phyloP scores from a whole-genome alignment of 1,139 yeast genomes.

The Pichia inconspicua region DNA sequence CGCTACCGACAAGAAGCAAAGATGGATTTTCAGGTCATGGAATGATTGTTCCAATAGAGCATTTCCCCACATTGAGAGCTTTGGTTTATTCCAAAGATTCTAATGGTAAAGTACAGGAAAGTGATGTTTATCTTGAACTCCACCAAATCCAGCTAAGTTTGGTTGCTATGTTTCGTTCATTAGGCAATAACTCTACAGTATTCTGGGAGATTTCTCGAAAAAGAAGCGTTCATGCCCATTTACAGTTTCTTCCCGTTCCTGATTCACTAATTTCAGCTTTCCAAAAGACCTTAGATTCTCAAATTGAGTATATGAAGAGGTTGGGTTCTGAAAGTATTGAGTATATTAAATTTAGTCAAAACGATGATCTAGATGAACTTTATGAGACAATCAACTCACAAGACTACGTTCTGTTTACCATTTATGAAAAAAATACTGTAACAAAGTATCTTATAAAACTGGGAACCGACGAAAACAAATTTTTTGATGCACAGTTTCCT shows the following conservation, averaged over 20 bases:
- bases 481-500: constrained; percentile 68
- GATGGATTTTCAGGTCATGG: constrained; percentile 71
- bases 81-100: constrained; percentile 20
- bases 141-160: constrained; percentile 38
- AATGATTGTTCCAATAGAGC: constrained; percentile 74
- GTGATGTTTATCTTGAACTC: constrained; percentile 35
- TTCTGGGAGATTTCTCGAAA: constrained; percentile 55
- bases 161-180: constrained; percentile 35
- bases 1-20: constrained; percentile 48
- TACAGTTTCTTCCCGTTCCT: constrained; percentile 55
- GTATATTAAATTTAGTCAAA: constrained; percentile 32
- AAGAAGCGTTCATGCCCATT: constrained; percentile 56
- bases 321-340: constrained; percentile 37
- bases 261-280: constrained; percentile 32
- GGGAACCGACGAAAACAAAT: constrained; percentile 18
- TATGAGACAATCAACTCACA: constrained; percentile 29
- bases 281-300: constrained; percentile 36
- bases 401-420: constrained; percentile 37
- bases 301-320: constrained; percentile 35
- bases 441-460: constrained; percentile 25
- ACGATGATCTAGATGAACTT: constrained; percentile 23
- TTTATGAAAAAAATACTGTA: constrained; percentile 9
- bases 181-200: constrained; percentile 37
- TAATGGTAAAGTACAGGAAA: constrained; percentile 25
- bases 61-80: constrained; percentile 42